phyloP scores from a whole-genome alignment of 2,329 filamentous ascomycete genomes.

The Fusarium protoensiforme region DNA sequence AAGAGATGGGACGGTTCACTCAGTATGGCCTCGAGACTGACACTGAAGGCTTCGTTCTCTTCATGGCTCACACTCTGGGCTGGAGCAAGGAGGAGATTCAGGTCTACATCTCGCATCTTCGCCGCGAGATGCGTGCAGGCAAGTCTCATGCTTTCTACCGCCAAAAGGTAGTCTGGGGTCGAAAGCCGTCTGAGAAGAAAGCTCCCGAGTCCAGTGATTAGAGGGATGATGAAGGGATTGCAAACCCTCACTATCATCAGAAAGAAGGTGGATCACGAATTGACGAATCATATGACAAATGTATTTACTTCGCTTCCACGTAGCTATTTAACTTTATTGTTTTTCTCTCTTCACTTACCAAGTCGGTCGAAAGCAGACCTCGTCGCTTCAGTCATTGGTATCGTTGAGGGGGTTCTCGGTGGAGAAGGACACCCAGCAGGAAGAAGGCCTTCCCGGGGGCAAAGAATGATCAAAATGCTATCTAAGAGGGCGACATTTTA shows the following conservation, averaged over 20 bases:
- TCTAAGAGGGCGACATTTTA: no score
- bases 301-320: neutral
- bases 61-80: neutral
- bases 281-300: neutral
- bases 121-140: neutral
- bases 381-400: neutral
- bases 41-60: neutral
- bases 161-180: neutral
- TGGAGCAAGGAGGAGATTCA: neutral
- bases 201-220: neutral
- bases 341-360: neutral
- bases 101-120: neutral
- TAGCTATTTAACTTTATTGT: neutral
- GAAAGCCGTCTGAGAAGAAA: neutral
- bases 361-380: neutral
- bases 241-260: neutral
- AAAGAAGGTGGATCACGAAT: neutral
- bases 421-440: neutral
- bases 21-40: neutral
- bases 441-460: neutral
- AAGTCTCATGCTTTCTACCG: neutral
- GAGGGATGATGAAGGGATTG: neutral
- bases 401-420: neutral
- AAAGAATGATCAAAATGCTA: neutral
- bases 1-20: neutral